A percentile compares a stretch with the other conserved stretches of the same genome.
These are phyloP conservation scores for Coffea eugenioides DNA, from an alignment of 257 asterid genomes.

Conservation along the genomic window DNA sequence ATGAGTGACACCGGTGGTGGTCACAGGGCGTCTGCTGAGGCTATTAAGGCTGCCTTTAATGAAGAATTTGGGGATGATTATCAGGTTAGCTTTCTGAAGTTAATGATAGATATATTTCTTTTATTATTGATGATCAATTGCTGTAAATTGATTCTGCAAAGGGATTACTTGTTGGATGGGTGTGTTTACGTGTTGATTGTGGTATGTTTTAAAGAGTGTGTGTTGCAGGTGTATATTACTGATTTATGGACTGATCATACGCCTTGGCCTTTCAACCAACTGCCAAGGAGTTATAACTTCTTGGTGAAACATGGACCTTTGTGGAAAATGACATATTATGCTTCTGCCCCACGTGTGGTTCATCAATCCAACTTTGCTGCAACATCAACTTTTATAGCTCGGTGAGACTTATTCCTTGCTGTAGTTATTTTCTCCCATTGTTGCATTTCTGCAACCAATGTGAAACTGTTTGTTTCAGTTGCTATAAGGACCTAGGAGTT, in stretches of 20 bases:
- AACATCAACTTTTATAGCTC: constrained; percentile 90
- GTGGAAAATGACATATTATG: constrained; percentile 94
- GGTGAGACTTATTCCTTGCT: constrained; percentile 46
- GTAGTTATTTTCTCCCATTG: not conserved
- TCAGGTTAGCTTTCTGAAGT: constrained; percentile 54
- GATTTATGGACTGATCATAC: constrained; percentile 99
- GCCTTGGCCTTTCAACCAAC: constrained; percentile 99
- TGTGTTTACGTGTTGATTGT: constrained; percentile 13
- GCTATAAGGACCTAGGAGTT: not conserved
- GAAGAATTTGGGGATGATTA: constrained; percentile 88
- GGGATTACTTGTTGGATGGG: not conserved
- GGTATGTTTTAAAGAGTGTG: constrained; percentile 20
- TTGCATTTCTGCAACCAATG: not conserved
- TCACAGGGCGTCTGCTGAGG: constrained; percentile 99
- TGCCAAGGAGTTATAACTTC: constrained; percentile 93
- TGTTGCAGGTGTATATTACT: constrained; percentile 74
- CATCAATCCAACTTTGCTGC: constrained; percentile 98
- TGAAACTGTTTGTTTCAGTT: not conserved
- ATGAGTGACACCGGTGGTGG: constrained; percentile 99
- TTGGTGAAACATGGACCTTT: constrained; percentile 89
- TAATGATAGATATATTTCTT: not conserved
- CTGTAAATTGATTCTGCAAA: constrained; percentile 5
- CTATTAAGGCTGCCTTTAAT: constrained; percentile 82
- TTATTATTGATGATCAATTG: constrained; percentile 2
- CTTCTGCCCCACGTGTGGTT: constrained; percentile 80